Evolutionary conservation across 495 filamentous ascomycete species (phyloP), one percentile per base, ranked within the genome.

Genomic region (Hypoxylon cercidicola): DNA sequence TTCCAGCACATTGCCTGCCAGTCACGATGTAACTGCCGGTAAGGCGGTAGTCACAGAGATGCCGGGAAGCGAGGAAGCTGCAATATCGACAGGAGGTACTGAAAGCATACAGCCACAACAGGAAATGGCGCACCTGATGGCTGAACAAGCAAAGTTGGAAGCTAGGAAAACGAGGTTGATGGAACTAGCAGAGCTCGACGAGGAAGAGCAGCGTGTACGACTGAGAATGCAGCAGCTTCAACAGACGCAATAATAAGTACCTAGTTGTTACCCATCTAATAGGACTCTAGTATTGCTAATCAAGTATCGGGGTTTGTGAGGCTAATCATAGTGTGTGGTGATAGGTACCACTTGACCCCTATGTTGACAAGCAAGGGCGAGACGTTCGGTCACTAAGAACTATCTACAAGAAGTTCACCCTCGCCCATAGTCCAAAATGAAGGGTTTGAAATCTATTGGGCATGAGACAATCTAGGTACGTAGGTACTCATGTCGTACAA

Each of bases 121-220:
- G 4, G 63, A 66, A 19, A 51, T 52, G 37, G 50, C 45, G 11
- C 19, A 45, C 15, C 32, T 60, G 0, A 46, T 51, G 30, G 39
- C 56, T 4, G 56, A 60, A n/a, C 50, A 60, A 46, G 43, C 55
- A n/a, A 66, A 66, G 32, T 15, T 57, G 9, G 50, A 66, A 5
- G 49, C 45, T 1, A 37, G 51, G 25, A 51, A 52, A 28, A 61
- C 51, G 46, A 37, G 51, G 11, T n/a, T 56, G n/a, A 56, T 61
- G 51, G 57, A 61, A 15, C 21, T 66, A 13, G 44, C 50, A 21
- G 56, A 60, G 44, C 56, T 60, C 1, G 56, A 56, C 12, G 51
- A 66, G 23, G 63, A 60, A 11, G 63, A 66, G 20, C 9, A 56
- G 30, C 43, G 44, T 18, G 51, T 66, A 56, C 55, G 45, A 23